Evolutionary conservation across 140 eudicot genomes (phyloP), one percentile per base, ranked within the genome.

Genomic region (Senecio squalidus): DNA sequence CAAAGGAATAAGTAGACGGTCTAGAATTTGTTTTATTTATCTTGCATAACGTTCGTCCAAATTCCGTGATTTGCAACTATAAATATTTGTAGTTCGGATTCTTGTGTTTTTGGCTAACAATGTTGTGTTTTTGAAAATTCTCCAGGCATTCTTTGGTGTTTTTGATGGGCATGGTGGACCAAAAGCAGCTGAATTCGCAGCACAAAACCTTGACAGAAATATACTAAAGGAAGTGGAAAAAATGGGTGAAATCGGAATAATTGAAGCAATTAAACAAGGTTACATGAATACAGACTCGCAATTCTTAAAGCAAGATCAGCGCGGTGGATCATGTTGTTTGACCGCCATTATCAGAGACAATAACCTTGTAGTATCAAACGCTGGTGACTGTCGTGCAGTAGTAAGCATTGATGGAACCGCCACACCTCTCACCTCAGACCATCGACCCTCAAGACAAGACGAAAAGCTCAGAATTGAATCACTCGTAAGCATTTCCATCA

Each of bases 141-240:
- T 8, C 65, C 55, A 92, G 98, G 98, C 86, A 5, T 72, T 84
- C 49, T 92, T 86, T 62, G 98, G 98, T 64, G 74, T 92, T 26
- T 92, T 74, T 70, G 98, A 92, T 44, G 98, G 98, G 5, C 98
- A 92, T 66, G 98, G 98, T 55, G 98, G 98, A 23, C 54, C 79
- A 30, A 77, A 84, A 69, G 98, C 96, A 26, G 93, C 98, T 21
- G 93, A 81, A 53, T 92, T 71, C 73, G 88, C 86, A 10, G 84
- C 93, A 0, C 60, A 71, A 38, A 87, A 87, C 38, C 72, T 92
- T 14, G 63, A 71, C 18, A 87, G 73, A 65, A 87, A 87, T 71
- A 73, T 92, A 7, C 1, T 84, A 26, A 58, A 68, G n/a, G 84
- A 77, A 62, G 40, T 92, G 0, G 81, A 31, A 11, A 75, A 58